A percentile compares a stretch with the other conserved stretches of the same genome.
Evolutionary conservation across 805 yeast species (phyloP).

Genomic region (Cyberlindnera bimundalis): DNA sequence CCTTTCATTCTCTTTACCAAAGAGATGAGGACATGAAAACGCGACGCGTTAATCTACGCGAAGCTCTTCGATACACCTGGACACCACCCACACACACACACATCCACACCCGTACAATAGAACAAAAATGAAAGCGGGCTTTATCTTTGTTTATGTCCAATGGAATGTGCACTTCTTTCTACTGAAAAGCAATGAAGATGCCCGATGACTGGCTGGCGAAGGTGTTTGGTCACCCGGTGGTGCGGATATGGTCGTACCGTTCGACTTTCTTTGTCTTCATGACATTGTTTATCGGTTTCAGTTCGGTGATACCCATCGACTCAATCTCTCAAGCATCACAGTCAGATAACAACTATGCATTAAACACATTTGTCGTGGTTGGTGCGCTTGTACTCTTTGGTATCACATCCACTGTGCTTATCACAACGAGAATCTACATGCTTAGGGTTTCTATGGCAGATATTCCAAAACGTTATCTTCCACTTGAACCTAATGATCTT

Average conservation of each 20-base stretch:
- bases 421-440: slow-evolving; percentile 56
- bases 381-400: slow-evolving; percentile 64
- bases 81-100: too few relatives aligned
- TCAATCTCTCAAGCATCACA: slow-evolving; percentile 60
- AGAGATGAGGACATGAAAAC: background rate
- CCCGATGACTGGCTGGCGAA: slow-evolving; percentile 4
- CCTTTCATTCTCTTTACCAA: background rate
- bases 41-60: background rate
- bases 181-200: background rate
- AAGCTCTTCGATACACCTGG: background rate
- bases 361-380: slow-evolving; percentile 78
- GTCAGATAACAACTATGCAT: slow-evolving; percentile 57
- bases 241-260: slow-evolving; percentile 42
- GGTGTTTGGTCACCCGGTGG: slow-evolving; percentile 10
- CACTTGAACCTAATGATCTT: slow-evolving; percentile 57
- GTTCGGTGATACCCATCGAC: slow-evolving; percentile 76
- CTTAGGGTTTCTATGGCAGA: slow-evolving; percentile 60
- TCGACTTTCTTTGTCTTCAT: slow-evolving; percentile 40
- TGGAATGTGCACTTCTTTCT: too few relatives aligned
- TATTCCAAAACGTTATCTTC: slow-evolving; percentile 76
- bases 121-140: too few relatives aligned
- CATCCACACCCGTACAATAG: background rate
- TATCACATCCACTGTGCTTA: slow-evolving; percentile 45
- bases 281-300: slow-evolving; percentile 49
- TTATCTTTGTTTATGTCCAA: too few relatives aligned